Percentiles rank a stretch among this genome's conserved stretches.
phyloP scores from a whole-genome alignment of 2,329 filamentous ascomycete genomes.

The Fusarium sp. region DNA sequence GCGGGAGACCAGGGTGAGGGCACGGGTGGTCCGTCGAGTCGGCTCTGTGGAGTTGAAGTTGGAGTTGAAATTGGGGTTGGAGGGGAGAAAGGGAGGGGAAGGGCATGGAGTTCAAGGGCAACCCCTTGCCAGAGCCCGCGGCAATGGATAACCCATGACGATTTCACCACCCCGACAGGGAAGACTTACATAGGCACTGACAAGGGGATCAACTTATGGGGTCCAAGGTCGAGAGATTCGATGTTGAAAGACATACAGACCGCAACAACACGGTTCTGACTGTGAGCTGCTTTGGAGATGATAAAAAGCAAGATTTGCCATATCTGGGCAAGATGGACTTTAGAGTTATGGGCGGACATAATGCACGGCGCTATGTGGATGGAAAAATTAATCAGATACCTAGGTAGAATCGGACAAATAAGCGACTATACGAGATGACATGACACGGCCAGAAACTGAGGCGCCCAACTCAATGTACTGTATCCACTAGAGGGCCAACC shows the following conservation, averaged over 20 bases:
- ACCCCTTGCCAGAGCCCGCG: constrained; percentile 42
- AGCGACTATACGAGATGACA: constrained; percentile 35
- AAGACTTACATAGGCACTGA: not conserved
- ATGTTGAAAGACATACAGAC: not conserved
- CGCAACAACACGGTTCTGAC: not conserved
- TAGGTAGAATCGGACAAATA: constrained; percentile 24
- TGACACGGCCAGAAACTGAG: constrained; percentile 15
- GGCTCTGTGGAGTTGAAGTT: too few species aligned
- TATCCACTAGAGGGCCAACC: constrained; percentile 25
- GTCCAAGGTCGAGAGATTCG: not conserved
- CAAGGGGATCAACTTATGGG: constrained; percentile 23
- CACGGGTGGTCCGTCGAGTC: too few species aligned
- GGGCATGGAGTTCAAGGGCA: constrained; percentile 34
- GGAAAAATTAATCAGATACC: constrained; percentile 21
- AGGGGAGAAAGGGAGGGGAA: not conserved
- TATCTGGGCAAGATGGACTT: not conserved
- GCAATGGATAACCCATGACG: constrained; percentile 38
- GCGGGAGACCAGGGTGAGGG: too few species aligned
- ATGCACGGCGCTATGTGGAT: constrained; percentile 1
- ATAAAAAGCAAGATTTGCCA: not conserved
- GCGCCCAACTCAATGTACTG: not conserved
- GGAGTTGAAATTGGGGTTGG: too few species aligned
- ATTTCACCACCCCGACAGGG: not conserved
- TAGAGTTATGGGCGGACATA: not conserved
- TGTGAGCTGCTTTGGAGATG: not conserved